Evolutionary conservation across 1,284 basidiomycete genomes (phyloP), one percentile per base, ranked within the genome.

Genomic region (Moniliophthora roreri): DNA sequence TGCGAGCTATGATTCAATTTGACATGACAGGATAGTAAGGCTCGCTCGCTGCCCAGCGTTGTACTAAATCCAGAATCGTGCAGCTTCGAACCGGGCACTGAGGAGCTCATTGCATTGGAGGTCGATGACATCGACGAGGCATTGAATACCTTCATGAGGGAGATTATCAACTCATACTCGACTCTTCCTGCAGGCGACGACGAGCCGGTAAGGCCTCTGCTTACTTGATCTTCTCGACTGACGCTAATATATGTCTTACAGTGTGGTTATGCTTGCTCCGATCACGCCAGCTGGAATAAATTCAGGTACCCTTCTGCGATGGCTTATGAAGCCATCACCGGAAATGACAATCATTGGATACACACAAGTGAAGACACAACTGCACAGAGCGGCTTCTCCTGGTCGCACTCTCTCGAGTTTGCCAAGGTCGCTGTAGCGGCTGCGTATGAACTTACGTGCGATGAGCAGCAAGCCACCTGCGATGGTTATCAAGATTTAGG

Each of bases 341-440:
- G 59, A 34, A 56, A 66, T 37, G 48, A 62, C 52, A 64, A 70
- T 63, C 62, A 63, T 28, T 45, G 72, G 56, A 82, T 82, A 54
- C 81, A 83, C 66, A 70, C 73, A 9, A 62, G 71, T 5, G 62
- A 65, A 21, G 81, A 69, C 35, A 66, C 80, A 59, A 77, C 73
- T 10, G 49, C 18, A n/a, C 75, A 77, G 51, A 67, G 72, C 48
- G 75, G 77, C 47, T 75, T 68, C 59, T 66, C 65, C 26, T 68
- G 64, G 63, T 58, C 71, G 9, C 81, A 82, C 53, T 61, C 63
- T 6, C 52, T 70, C 39, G 75, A 77, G 60, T 81, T 78, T 63
- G 72, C 77, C 40, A 80, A 80, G 66, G 67, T 81, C 23, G 76
- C 71, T 5, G 65, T 77, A 32, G 78, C 74, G 1, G 79, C 76